phyloP scores from a whole-genome alignment of 1,139 yeast species.

The Nadsonia commutata region DNA sequence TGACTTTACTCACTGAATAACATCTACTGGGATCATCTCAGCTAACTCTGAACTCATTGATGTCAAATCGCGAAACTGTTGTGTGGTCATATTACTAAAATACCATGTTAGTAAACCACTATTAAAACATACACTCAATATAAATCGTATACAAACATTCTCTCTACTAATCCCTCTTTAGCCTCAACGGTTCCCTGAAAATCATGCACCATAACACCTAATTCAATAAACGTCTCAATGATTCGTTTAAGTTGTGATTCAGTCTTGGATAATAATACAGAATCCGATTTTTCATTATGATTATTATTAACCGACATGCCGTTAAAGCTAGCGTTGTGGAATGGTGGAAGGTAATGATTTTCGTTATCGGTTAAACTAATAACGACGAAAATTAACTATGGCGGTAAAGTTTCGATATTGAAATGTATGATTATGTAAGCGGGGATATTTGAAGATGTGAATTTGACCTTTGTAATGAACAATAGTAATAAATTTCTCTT shows the following conservation, averaged over 20 bases:
- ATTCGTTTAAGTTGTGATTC: slow-evolving; percentile 52
- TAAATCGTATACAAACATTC: no score
- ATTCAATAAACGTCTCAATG: slow-evolving; percentile 74
- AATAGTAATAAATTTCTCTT: no score
- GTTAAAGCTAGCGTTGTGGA: no score
- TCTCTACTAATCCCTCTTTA: slow-evolving; percentile 35
- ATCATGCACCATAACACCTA: slow-evolving; percentile 87
- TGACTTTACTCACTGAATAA: slow-evolving; percentile 13
- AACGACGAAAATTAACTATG: no score
- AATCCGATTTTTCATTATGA: neutral
- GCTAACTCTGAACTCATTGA: slow-evolving; percentile 2
- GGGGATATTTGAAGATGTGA: no score
- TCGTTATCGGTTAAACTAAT: no score
- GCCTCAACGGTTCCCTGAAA: slow-evolving; percentile 72
- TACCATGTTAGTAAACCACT: slow-evolving; percentile 9
- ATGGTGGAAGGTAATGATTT: no score
- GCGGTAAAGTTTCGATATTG: no score
- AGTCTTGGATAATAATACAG: neutral
- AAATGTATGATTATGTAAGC: no score
- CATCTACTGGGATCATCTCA: slow-evolving; percentile 18
- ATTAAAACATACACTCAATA: slow-evolving; percentile 10
- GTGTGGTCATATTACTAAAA: slow-evolving; percentile 11
- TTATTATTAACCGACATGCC: neutral
- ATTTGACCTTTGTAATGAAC: no score
- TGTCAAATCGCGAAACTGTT: slow-evolving; percentile 10